Evolutionary conservation across 495 filamentous ascomycete species (phyloP).

Genomic region (Letharia lupina): DNA sequence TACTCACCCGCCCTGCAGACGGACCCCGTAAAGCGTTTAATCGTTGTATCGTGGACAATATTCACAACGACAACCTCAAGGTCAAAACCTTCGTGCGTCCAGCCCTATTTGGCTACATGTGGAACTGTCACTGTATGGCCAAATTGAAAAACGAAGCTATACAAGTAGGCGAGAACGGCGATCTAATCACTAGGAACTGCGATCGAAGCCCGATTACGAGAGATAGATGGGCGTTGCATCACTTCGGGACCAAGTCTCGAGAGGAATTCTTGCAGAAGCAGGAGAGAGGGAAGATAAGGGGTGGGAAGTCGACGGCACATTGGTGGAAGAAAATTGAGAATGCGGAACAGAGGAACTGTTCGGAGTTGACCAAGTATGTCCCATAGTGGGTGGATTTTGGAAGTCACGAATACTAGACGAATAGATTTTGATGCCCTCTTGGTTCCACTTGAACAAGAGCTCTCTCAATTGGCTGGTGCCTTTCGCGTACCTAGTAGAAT

Average conservation of each 20-base stretch:
- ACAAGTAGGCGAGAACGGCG: neutral
- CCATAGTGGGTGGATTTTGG: neutral
- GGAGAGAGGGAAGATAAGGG: constrained; percentile 9
- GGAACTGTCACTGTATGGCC: neutral
- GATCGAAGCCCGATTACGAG: neutral
- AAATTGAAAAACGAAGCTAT: neutral
- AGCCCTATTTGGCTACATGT: neutral
- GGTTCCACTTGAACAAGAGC: too few relatives aligned
- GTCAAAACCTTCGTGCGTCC: constrained; percentile 10
- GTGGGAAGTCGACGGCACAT: neutral
- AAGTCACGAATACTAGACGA: neutral
- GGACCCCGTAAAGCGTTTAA: constrained; percentile 7
- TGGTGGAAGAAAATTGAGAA: constrained; percentile 1
- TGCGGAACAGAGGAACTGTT: neutral
- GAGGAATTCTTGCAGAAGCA: constrained; percentile 9
- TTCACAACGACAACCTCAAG: neutral
- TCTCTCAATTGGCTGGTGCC: too few relatives aligned
- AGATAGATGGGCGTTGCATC: constrained; percentile 12
- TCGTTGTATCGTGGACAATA: constrained; percentile 3
- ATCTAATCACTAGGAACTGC: neutral
- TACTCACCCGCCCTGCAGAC: constrained; percentile 5
- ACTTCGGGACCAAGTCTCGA: constrained; percentile 5
- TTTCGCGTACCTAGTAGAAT: too few relatives aligned
- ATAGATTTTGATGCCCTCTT: too few relatives aligned
- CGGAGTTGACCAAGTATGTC: neutral